Base-by-base conservation (phyloP, 495 filamentous ascomycete genomes). In the Aspergillus heteromorphus region DNA sequence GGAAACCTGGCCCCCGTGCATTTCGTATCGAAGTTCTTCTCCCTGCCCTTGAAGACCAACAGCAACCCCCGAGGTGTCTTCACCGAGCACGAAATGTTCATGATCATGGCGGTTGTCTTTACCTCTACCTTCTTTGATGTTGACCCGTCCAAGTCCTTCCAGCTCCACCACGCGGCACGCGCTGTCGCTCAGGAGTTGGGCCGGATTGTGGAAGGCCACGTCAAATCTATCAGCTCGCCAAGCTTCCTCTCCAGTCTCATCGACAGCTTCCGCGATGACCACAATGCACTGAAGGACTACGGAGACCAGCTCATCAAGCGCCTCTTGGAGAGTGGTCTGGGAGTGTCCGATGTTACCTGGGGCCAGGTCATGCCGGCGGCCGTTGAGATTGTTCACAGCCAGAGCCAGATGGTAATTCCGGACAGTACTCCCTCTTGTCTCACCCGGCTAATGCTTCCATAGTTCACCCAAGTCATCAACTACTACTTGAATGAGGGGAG, bases 61-160 rank as follows among this genome's bases (percentile, higher is more conserved):
- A 79, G 84, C 23, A 82, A 85, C 61, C 76, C 83, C 10, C 79
- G 79, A 54, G 87, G 87, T 5, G 70, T 89, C 30, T 92, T 90
- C 71, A 87, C 83, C 7, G 86, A 88, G 59, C 81, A 92, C 34
- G 88, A 93, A 69, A 70, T 93, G 54, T 91, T 90, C 68, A 83
- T 81, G 68, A 81, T 85, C n/a, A 71, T 95, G 6, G 77, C 87
- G 0, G 75, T 84, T 23, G 78, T 91, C 51, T 91, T 83, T 62
- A 68, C 66, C 20, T 74, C 72, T 55, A 69, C 82, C 27, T 83
- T 81, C 71, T 78, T 80, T 57, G 81, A 83, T 47, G 54, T 78
- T 1, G 81, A 84, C 34, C 63, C 72, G 6, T 66, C 73, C 51
- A 78, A 78, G 48, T 80, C 79, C 0, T 82, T 76, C 61, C 63